Conservation (phyloP, 2,329 filamentous ascomycete genomes). For the Aspergillus sp. region DNA sequence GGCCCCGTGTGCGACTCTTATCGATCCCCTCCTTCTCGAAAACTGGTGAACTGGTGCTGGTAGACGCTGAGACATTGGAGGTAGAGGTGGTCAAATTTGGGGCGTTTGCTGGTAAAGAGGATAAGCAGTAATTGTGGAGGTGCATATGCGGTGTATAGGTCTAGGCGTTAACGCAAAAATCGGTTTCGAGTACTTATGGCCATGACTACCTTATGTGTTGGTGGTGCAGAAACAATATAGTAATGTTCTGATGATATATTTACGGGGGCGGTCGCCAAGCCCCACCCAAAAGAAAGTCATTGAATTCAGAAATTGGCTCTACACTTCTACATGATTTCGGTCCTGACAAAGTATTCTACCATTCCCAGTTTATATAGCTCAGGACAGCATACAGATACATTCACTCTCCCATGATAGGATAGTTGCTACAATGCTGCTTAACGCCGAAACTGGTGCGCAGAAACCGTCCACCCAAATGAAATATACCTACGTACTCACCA, state of each 20-base stretch:
- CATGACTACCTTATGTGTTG: not conserved
- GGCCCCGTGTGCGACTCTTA: slow-evolving; percentile 73
- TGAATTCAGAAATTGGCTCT: not conserved
- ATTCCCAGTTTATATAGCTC: too few relatives aligned
- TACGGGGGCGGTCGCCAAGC: slow-evolving; percentile 14
- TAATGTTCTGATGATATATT: not conserved
- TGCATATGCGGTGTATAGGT: slow-evolving; percentile 8
- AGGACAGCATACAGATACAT: too few relatives aligned
- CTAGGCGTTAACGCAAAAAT: not conserved
- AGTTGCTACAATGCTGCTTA: slow-evolving; percentile 29
- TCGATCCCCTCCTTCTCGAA: slow-evolving; percentile 77
- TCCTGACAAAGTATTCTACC: too few relatives aligned
- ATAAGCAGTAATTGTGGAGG: slow-evolving; percentile 25
- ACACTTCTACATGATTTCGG: too few relatives aligned
- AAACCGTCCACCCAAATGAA: not conserved
- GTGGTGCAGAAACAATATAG: not conserved
- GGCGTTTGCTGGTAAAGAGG: slow-evolving; percentile 35
- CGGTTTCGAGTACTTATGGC: not conserved
- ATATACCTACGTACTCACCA: slow-evolving; percentile 2
- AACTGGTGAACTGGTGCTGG: slow-evolving; percentile 74
- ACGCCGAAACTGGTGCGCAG: slow-evolving; percentile 31
- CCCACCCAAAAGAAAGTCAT: slow-evolving; percentile 7
- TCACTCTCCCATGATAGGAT: too few relatives aligned
- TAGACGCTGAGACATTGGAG: slow-evolving; percentile 83
- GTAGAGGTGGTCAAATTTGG: slow-evolving; percentile 66